Base-by-base conservation (phyloP, 495 filamentous ascomycete species). In the Penicillium herquei region DNA sequence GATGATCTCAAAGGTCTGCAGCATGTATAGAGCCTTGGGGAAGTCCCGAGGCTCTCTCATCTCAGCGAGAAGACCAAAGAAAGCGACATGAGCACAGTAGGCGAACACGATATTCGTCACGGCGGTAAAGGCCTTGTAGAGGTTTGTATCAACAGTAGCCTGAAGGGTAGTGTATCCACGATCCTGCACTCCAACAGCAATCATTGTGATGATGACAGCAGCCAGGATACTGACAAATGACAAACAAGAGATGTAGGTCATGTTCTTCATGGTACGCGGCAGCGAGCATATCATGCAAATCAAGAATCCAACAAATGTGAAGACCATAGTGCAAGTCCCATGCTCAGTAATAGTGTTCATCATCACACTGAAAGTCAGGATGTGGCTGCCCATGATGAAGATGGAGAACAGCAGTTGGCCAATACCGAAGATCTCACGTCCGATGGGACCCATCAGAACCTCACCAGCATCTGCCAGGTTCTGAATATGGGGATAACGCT, bases 31-130 rank as follows among this genome's bases (percentile, higher is more conserved):
- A 8, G 87, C 77, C 67, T 87, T 87, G 49, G 77, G 75, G 64
- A 81, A 90, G 55, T 89, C 81, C 14, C 66, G 59, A 0, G 87
- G 87, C 0, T 84, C 79, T 55, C 84, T 80, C 79, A 92, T 84
- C 66, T 92, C 89, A 45, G 85, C 80, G 56, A 89, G 87, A 67
- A 91, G 87, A 54, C 76, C 80, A 73, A 92, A 88, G 71, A 89
- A 86, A 58, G 86, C 80, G 61, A 86, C 72, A 71, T 88, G 79
- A 17, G 51, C 63, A 63, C 64, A 69, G 64, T 71, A 75, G 14
- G 76, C 68, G 49, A 74, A 75, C 40, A 70, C 67, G 18, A 75
- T 72, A 40, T 73, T 72, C 13, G 68, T 64, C 4, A 69, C 65
- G 3, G 72, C 65, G 17, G 62, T 66, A 44, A 72, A 70, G 5